These are phyloP conservation scores for Coemansia sp. DNA, from an alignment of 192 early-diverging fungal species.

Conservation along the genomic window DNA sequence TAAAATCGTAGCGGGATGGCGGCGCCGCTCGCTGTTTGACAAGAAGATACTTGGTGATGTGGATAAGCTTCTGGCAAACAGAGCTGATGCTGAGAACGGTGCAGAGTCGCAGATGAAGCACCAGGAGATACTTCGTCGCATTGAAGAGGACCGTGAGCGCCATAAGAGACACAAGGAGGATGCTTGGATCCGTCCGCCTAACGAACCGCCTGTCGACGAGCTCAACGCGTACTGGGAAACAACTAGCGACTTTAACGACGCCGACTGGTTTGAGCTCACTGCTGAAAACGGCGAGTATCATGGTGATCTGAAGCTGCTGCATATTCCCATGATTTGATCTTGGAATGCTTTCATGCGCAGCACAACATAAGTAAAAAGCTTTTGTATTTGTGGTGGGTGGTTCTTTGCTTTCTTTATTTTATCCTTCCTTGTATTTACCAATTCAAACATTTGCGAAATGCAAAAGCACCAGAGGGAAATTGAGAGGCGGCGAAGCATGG, in stretches of 20 bases:
- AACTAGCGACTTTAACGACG: slow-evolving; percentile 48
- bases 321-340: not conserved
- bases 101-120: slow-evolving; percentile 37
- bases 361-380: not conserved
- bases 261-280: slow-evolving; percentile 43
- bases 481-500: slow-evolving; percentile 24
- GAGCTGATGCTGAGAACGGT: slow-evolving; percentile 12
- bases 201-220: slow-evolving; percentile 36
- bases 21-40: slow-evolving; percentile 27
- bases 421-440: not conserved
- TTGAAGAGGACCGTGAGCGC: slow-evolving; percentile 60
- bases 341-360: not conserved
- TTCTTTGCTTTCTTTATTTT: slow-evolving; percentile 9
- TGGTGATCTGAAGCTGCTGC: slow-evolving; percentile 14
- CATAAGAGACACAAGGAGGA: slow-evolving; percentile 59
- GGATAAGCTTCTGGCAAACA: slow-evolving; percentile 21
- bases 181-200: slow-evolving; percentile 50
- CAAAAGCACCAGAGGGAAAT: slow-evolving; percentile 1
- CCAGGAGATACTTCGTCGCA: slow-evolving; percentile 54
- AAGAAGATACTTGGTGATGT: slow-evolving; percentile 14
- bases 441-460: not conserved
- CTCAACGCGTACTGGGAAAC: slow-evolving; percentile 54
- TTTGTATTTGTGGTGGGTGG: no score
- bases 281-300: slow-evolving; percentile 41
- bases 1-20: slow-evolving; percentile 44